Evolutionary conservation across 306 rosid species (phyloP).

Genomic region (Quercus berberidifolia): DNA sequence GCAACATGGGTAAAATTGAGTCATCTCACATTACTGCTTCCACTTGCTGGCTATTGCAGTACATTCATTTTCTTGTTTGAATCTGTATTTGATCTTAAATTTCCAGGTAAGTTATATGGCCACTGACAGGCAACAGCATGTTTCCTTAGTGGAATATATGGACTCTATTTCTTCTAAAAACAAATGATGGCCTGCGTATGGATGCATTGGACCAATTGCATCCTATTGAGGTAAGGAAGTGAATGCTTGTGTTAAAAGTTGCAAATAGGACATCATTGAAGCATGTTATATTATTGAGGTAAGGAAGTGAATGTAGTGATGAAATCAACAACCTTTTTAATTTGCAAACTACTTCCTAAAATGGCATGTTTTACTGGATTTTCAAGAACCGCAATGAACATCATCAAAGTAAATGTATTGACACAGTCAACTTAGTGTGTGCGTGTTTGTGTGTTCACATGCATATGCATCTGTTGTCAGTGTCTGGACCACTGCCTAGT

Average conservation of each 20-base stretch:
- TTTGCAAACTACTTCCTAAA: no score
- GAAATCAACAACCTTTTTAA: no score
- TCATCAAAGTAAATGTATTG: no score
- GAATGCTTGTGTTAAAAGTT: no score
- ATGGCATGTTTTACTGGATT: no score
- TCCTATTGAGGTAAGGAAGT: conserved; percentile 51
- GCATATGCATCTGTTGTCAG: no score
- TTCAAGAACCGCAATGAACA: no score
- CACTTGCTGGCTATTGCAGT: neutral
- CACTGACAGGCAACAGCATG: conserved; percentile 8
- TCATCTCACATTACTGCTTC: neutral
- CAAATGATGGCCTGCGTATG: conserved; percentile 39
- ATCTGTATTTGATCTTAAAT: neutral
- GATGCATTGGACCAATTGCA: conserved; percentile 58
- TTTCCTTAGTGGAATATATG: conserved; percentile 50
- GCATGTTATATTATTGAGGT: conserved; percentile 37
- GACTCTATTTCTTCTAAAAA: conserved; percentile 44
- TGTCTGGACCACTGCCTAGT: no score
- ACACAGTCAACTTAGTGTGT: no score
- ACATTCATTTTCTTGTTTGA: neutral
- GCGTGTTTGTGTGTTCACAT: no score
- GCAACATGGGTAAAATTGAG: neutral
- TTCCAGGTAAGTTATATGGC: conserved; percentile 48
- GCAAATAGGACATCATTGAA: neutral
- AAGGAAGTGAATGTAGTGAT: neutral